Conservation (phyloP, 768 basidiomycete species). For the Lactarius psammicola region DNA sequence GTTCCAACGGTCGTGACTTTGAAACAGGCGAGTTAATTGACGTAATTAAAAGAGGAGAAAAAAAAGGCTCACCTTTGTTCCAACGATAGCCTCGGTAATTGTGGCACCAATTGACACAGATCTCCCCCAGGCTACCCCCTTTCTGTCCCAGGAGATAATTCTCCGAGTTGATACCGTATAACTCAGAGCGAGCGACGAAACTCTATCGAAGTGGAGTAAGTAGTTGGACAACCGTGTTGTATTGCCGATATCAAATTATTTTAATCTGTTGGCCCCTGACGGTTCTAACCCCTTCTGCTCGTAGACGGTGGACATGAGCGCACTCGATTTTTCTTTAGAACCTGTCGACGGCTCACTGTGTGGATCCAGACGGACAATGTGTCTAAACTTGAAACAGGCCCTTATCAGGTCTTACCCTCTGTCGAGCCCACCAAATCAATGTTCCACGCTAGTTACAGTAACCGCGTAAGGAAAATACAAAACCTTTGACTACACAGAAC, state of each 20-base stretch:
- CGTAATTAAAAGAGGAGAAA: not conserved
- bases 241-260: not conserved
- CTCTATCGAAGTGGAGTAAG: not conserved
- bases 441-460: not conserved
- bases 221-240: not conserved
- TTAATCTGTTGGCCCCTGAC: not conserved
- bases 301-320: not conserved
- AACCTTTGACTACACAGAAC: not conserved
- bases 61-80: not conserved
- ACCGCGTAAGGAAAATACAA: not conserved
- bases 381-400: not conserved
- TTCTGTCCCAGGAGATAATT: not conserved
- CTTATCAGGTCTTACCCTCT: not conserved
- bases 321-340: not conserved
- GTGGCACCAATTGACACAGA: not conserved
- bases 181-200: not conserved
- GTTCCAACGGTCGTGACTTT: not conserved
- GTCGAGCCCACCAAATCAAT: not conserved
- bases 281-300: not conserved
- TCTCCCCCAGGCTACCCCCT: not conserved
- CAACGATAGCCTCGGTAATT: not conserved
- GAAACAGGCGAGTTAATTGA: not conserved
- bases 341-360: not conserved
- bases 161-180: not conserved
- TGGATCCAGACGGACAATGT: not conserved